Evolutionary conservation across 2,329 filamentous ascomycete species (phyloP), one percentile per base, ranked within the genome.

Genomic region (Beauveria australis): DNA sequence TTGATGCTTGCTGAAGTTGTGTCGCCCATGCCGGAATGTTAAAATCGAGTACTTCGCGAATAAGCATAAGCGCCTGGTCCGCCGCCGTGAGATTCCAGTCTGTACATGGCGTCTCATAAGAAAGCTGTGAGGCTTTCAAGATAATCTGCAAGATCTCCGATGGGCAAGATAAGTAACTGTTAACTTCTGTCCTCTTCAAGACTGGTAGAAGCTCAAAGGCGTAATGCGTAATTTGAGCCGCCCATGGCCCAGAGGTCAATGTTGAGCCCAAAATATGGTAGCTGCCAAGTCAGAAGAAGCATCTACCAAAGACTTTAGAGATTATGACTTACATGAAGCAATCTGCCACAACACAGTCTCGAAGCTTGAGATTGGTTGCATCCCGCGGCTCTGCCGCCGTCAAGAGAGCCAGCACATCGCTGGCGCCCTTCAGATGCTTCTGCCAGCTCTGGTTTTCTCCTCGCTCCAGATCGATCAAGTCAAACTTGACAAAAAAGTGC

Each of bases 401-500:
- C 5, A 76, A 67, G 14, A 76, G 65, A 44, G 72, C 70, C 64
- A 77, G 68, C 30, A 81, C 74, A 61, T 70, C 74, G 56, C 75
- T 75, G 24, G 77, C 78, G 7, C 76, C 78, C 37, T 75, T 73
- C 49, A 81, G 71, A 65, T 81, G 79, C 48, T 73, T 69, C 63
- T 74, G 74, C 79, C 79, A 81, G 61, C 72, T 72, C 59, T 71
- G 73, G 6, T 73, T 71, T 22, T 71, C 73, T 24, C 72, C 72
- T 61, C 72, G 74, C 14, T 78, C 76, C 12, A 79, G 67, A 63
- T 81, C 78, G 51, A 81, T 77, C n/a, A 81, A 70, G 55, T 80
- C 73, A 62, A 81, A 79, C 62, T 79, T 79, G 68, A 81, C 73
- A 61, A 81, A 80, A 67, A 81, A 80, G 54, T 80, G 73, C 61